phyloP scores from a whole-genome alignment of 208 protist species.

The Novymonas esmeraldas region DNA sequence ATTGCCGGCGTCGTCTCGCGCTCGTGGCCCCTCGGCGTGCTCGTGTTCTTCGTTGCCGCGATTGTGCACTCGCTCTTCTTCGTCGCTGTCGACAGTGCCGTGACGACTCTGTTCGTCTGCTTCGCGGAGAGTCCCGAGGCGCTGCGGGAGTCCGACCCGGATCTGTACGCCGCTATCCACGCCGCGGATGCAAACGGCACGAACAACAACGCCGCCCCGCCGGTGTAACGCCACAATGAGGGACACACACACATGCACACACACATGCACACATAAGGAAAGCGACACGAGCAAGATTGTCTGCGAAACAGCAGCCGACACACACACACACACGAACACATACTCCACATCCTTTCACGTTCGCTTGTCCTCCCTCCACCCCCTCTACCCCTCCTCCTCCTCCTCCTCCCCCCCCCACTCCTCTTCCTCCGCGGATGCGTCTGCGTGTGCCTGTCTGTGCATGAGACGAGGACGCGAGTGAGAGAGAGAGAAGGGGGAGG shows the following conservation, averaged over 20 bases:
- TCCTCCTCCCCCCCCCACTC: background rate
- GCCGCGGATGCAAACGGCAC: conserved; percentile 55
- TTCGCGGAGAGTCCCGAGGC: conserved; percentile 85
- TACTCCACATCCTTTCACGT: background rate
- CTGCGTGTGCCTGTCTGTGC: no score
- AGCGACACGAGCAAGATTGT: conserved; percentile 3
- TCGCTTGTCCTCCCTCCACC: background rate
- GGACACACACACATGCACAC: background rate
- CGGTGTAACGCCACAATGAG: conserved; percentile 14
- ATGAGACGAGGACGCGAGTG: no score
- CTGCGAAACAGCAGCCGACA: background rate
- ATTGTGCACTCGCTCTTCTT: conserved; percentile 74
- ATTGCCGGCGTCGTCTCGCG: conserved; percentile 36
- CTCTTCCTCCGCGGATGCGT: background rate
- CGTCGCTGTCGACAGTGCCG: conserved; percentile 64
- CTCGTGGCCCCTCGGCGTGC: conserved; percentile 39
- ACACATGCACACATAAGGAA: background rate
- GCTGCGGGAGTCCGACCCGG: conserved; percentile 64
- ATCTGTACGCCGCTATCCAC: conserved; percentile 70
- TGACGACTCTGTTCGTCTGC: conserved; percentile 90
- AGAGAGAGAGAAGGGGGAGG: no score
- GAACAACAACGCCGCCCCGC: conserved; percentile 54
- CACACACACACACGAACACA: no score
- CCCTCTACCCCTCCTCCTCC: background rate
- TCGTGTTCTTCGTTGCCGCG: conserved; percentile 55